phyloP scores from a whole-genome alignment of 768 basidiomycete genomes.

The Sarcodon sp. region DNA sequence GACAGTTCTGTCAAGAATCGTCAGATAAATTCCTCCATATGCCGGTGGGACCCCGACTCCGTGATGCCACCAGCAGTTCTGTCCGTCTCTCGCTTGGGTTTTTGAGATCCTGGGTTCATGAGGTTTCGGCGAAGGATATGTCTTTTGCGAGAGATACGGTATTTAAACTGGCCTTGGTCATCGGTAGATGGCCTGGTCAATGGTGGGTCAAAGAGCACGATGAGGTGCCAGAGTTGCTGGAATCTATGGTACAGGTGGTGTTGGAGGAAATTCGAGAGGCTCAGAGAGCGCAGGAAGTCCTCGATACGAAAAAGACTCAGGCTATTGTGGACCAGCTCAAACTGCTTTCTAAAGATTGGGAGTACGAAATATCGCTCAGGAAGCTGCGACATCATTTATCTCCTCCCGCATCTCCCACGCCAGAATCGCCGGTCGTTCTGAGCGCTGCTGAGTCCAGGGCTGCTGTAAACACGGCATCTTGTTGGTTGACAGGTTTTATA shows the following conservation, averaged over 20 bases:
- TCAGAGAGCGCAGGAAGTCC: slow-evolving; percentile 24
- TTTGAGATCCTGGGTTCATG: slow-evolving; percentile 60
- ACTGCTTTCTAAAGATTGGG: slow-evolving; percentile 28
- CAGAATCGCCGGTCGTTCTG: slow-evolving; percentile 5
- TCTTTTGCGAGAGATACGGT: slow-evolving; percentile 23
- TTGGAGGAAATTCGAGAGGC: slow-evolving; percentile 53
- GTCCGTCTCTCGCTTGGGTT: slow-evolving; percentile 57
- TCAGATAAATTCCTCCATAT: slow-evolving; percentile 47
- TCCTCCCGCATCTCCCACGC: slow-evolving; percentile 1
- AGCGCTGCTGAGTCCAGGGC: slow-evolving; percentile 5
- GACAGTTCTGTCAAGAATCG: slow-evolving; percentile 60
- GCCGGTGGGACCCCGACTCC: slow-evolving; percentile 40
- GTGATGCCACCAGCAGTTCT: slow-evolving; percentile 55
- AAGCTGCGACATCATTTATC: background rate
- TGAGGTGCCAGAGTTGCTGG: slow-evolving; percentile 47
- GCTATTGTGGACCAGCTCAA: slow-evolving; percentile 37
- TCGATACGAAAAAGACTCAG: slow-evolving; percentile 36
- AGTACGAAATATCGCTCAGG: slow-evolving; percentile 9
- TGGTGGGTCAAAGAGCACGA: slow-evolving; percentile 56
- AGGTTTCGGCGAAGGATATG: slow-evolving; percentile 27
- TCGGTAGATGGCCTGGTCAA: slow-evolving; percentile 46
- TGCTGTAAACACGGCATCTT: slow-evolving; percentile 24
- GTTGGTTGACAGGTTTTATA: slow-evolving; percentile 44
- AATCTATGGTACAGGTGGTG: slow-evolving; percentile 44
- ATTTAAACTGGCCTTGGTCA: slow-evolving; percentile 20